A percentile compares a stretch with the other conserved stretches of the same genome.
Conservation (phyloP, 1,284 basidiomycete species). For the Ustilago cynodontis region DNA sequence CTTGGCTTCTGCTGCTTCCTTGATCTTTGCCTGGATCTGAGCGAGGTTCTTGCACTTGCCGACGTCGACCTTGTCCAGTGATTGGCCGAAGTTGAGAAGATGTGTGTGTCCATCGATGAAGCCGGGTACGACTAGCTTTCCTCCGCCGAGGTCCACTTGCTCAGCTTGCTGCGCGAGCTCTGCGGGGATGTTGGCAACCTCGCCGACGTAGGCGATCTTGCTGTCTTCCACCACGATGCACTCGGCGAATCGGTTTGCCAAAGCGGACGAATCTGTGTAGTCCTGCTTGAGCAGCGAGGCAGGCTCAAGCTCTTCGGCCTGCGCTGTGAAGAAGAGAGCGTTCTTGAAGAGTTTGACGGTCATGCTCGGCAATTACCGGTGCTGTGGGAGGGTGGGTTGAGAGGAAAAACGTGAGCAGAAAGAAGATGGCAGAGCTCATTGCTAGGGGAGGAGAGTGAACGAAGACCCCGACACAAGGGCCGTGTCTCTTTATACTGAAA, state of each 20-base stretch:
- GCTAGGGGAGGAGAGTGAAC: not conserved
- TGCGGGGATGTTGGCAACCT: conserved; percentile 12
- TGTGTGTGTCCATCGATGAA: conserved; percentile 54
- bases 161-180: conserved; percentile 9
- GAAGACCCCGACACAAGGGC: not conserved
- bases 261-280: conserved; percentile 21
- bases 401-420: not conserved
- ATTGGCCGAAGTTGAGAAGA: conserved; percentile 48
- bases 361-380: conserved; percentile 6
- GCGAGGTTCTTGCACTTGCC: conserved; percentile 43
- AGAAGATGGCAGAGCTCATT: not conserved
- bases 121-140: conserved; percentile 46
- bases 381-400: not conserved
- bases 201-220: conserved; percentile 41
- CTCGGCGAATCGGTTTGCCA: conserved; percentile 34
- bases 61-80: conserved; percentile 50
- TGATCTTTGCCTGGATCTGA: conserved; percentile 41
- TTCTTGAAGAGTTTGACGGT: conserved; percentile 38
- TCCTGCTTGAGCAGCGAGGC: conserved; percentile 33
- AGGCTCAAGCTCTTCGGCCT: conserved; percentile 34
- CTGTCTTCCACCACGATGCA: conserved; percentile 32
- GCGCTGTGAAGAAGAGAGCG: conserved; percentile 47
- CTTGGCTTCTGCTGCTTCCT: conserved; percentile 33
- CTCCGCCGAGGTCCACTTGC: conserved; percentile 31
- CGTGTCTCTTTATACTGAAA: not conserved